Conservation (phyloP, 2,329 filamentous ascomycete genomes). For the Gaeumannomyces sp. region DNA sequence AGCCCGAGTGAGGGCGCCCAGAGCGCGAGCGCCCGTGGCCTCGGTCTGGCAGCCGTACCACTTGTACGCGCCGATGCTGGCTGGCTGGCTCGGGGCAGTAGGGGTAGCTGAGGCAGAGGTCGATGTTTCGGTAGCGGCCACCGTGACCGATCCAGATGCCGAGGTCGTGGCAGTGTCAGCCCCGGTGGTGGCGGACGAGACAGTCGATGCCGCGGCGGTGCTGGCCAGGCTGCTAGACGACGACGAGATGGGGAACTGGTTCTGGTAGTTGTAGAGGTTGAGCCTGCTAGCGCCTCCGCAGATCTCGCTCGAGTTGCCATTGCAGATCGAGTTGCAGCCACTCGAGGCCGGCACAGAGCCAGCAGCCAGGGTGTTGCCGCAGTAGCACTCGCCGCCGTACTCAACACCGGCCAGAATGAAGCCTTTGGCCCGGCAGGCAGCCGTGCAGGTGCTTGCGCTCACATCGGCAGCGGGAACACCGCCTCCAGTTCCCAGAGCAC, state of each 20-base stretch:
- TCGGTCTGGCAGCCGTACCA: slow-evolving; percentile 54
- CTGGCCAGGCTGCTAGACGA: neutral
- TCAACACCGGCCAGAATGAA: slow-evolving; percentile 27
- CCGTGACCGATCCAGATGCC: neutral
- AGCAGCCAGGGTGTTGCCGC: slow-evolving; percentile 17
- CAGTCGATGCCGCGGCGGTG: neutral
- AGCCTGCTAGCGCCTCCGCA: slow-evolving; percentile 11
- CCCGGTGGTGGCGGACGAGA: slow-evolving; percentile 11
- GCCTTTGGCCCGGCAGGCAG: slow-evolving; percentile 12
- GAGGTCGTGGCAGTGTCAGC: slow-evolving; percentile 9
- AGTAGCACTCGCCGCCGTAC: slow-evolving; percentile 23
- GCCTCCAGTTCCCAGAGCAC: slow-evolving; percentile 16
- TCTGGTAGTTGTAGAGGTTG: slow-evolving; percentile 9
- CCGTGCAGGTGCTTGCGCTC: slow-evolving; percentile 21
- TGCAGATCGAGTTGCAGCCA: slow-evolving; percentile 9
- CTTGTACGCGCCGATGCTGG: slow-evolving; percentile 11
- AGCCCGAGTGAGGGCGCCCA: slow-evolving; percentile 42
- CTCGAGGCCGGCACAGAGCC: slow-evolving; percentile 13
- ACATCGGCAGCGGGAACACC: slow-evolving; percentile 9
- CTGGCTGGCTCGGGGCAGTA: slow-evolving; percentile 40
- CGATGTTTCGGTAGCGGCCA: slow-evolving; percentile 2
- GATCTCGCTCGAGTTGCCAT: slow-evolving; percentile 9
- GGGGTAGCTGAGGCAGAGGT: slow-evolving; percentile 14
- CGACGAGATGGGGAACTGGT: slow-evolving; percentile 2
- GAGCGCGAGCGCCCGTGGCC: slow-evolving; percentile 44